phyloP scores from a whole-genome alignment of 2,329 filamentous ascomycete genomes.

The Sporothrix brunneoviolacea region DNA sequence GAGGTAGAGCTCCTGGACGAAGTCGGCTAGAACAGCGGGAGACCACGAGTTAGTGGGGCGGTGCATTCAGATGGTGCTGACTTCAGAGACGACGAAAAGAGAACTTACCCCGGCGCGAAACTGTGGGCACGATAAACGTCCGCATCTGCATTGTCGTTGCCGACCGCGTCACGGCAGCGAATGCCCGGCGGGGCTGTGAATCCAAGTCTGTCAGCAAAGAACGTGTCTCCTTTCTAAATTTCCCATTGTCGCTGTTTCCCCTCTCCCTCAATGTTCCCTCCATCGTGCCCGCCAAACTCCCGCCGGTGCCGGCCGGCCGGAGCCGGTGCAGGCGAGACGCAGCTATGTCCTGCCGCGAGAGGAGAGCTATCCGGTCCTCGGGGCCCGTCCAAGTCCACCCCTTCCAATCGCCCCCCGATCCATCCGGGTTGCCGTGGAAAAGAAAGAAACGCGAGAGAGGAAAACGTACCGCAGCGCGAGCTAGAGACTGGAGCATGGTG shows the following conservation, averaged over 20 bases:
- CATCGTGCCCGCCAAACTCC: not conserved
- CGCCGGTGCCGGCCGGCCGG: not conserved
- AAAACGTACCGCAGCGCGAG: slow-evolving; percentile 48
- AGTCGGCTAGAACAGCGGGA: slow-evolving; percentile 71
- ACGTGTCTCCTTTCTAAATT: too few relatives aligned
- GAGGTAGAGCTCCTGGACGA: slow-evolving; percentile 96
- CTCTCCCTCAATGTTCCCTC: not conserved
- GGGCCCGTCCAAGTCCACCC: too few relatives aligned
- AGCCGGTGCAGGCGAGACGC: too few relatives aligned
- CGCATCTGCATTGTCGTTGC: slow-evolving; percentile 33
- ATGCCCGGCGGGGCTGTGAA: slow-evolving; percentile 40
- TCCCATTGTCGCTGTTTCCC: not conserved
- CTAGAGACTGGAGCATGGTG: slow-evolving; percentile 33
- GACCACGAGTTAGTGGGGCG: not conserved
- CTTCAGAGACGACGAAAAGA: not conserved
- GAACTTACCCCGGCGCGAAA: slow-evolving; percentile 55
- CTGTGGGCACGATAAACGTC: slow-evolving; percentile 53
- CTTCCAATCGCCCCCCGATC: too few relatives aligned
- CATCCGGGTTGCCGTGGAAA: not conserved
- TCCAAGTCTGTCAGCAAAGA: not conserved
- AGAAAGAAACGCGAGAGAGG: not conserved
- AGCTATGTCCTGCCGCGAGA: too few relatives aligned
- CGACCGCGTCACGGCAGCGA: slow-evolving; percentile 32
- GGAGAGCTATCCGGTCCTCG: too few relatives aligned
- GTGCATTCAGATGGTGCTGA: not conserved